These are phyloP conservation scores for Hanseniaspora pseudoguilliermondii DNA, from an alignment of 805 yeast species.

Conservation along the genomic window DNA sequence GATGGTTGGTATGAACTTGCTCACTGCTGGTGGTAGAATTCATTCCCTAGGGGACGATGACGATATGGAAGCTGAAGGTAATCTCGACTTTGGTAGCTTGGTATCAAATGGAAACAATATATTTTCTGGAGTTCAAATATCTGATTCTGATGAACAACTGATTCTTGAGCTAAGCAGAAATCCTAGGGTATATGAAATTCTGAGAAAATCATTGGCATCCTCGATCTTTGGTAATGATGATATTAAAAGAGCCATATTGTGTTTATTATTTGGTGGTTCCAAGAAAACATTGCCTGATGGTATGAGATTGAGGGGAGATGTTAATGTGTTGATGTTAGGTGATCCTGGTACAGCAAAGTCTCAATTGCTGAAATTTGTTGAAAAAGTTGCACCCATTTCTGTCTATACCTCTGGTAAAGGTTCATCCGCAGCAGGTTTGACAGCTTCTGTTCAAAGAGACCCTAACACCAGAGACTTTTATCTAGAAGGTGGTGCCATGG, in stretches of 20 bases:
- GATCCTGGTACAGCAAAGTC: constrained; percentile 99
- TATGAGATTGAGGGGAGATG: constrained; percentile 92
- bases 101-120: constrained; percentile 5
- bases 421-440: constrained; percentile 97
- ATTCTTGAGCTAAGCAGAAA: constrained; percentile 66
- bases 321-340: constrained; percentile 82
- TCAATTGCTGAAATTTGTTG: constrained; percentile 87
- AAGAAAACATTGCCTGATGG: constrained; percentile 89
- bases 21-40: constrained; percentile 65
- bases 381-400: constrained; percentile 85
- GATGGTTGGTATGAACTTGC: constrained; percentile 57
- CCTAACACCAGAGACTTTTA: constrained; percentile 78
- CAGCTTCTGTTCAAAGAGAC: constrained; percentile 95
- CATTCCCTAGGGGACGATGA: constrained; percentile 35
- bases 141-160: constrained; percentile 91
- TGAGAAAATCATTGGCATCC: constrained; percentile 85
- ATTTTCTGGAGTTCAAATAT: constrained; percentile 34
- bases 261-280: constrained; percentile 88
- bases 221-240: constrained; percentile 89
- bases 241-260: constrained; percentile 84
- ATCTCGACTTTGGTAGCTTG: constrained; percentile 16
- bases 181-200: constrained; percentile 75
- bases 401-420: constrained; percentile 98
- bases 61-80: constrained; percentile 2
- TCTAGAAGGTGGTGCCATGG: constrained; percentile 99